Evolutionary conservation across 768 basidiomycete genomes (phyloP).

Genomic region (Boletus rufocinnamomeus): DNA sequence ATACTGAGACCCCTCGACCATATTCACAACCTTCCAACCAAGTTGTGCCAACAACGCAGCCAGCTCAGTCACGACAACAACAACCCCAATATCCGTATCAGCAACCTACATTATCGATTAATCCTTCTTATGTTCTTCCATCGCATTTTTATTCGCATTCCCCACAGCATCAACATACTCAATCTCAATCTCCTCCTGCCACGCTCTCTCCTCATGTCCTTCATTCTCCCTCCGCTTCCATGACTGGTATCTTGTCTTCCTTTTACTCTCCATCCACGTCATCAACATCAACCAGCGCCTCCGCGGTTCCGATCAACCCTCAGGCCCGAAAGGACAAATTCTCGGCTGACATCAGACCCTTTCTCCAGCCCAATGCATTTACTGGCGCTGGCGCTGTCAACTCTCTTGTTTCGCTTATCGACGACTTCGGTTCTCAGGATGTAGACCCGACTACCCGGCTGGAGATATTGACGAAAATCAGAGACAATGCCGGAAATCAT

Average conservation of each 20-base stretch:
- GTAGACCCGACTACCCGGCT: conserved; percentile 65
- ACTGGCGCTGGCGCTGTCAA: conserved; percentile 69
- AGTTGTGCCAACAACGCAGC: conserved; percentile 37
- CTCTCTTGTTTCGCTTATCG: conserved; percentile 58
- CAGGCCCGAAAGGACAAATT: conserved; percentile 61
- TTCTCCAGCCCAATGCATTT: conserved; percentile 60
- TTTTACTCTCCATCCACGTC: conserved; percentile 41
- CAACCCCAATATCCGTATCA: conserved; percentile 42
- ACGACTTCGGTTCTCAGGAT: conserved; percentile 60
- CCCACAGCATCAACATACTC: conserved; percentile 30
- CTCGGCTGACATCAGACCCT: conserved; percentile 50
- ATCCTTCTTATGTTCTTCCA: conserved; percentile 42
- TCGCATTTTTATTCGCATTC: conserved; percentile 41
- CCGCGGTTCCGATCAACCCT: conserved; percentile 38
- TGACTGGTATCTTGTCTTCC: conserved; percentile 35
- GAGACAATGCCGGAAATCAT: conserved; percentile 82
- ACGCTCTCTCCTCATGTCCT: conserved; percentile 73
- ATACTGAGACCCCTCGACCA: conserved; percentile 46
- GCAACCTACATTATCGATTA: conserved; percentile 44
- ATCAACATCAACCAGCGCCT: conserved; percentile 31
- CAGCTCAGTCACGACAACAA: conserved; percentile 38
- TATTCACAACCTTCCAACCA: conserved; percentile 48
- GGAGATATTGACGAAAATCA: conserved; percentile 78
- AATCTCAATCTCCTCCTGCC: conserved; percentile 46
- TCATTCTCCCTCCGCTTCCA: conserved; percentile 52